Conservation (phyloP, 306 rosid genomes). For the Purshia tridentata region DNA sequence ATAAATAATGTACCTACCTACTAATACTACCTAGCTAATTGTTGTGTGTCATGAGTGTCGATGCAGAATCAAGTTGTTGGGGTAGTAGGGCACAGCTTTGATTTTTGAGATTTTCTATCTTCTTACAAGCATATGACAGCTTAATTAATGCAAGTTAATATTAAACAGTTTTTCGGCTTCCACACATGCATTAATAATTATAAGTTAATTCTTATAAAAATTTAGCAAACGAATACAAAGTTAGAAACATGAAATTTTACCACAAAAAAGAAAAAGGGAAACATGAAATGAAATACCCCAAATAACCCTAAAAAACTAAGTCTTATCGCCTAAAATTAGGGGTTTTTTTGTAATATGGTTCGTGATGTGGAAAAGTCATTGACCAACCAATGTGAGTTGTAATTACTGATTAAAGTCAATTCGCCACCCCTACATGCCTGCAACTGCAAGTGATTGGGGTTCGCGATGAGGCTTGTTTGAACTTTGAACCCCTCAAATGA, state of each 20-base stretch:
- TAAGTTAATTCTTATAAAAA: not conserved
- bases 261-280: too few relatives aligned
- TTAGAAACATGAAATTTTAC: not conserved
- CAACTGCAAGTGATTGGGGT: not conserved
- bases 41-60: not conserved
- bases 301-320: not conserved
- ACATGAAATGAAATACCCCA: not conserved
- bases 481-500: not conserved
- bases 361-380: not conserved
- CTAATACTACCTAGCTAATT: not conserved
- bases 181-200: not conserved
- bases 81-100: slow-evolving; percentile 3
- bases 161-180: not conserved
- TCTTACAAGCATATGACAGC: slow-evolving; percentile 2
- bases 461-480: not conserved
- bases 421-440: not conserved
- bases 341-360: not conserved
- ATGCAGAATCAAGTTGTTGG: slow-evolving; percentile 21
- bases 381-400: not conserved
- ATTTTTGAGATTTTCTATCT: not conserved
- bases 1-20: not conserved
- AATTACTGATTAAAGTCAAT: not conserved
- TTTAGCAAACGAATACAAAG: not conserved
- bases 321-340: too few relatives aligned
- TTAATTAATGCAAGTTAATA: not conserved